Conservation (phyloP, 352 stramenopile species). For the Globisporangium spinosum region DNA sequence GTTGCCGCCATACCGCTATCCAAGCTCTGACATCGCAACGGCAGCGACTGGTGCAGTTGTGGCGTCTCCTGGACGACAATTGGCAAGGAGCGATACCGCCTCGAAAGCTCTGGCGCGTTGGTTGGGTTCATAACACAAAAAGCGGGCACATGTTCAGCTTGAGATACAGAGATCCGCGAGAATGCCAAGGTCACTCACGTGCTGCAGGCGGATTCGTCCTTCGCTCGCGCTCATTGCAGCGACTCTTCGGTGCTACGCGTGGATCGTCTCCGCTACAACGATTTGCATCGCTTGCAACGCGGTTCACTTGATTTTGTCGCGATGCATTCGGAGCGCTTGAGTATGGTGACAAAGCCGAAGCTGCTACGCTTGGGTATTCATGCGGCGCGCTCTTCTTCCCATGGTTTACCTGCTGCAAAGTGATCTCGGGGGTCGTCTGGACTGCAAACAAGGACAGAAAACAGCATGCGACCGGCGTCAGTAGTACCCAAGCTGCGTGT, state of each 20-base stretch:
- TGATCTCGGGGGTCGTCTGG: not conserved
- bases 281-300: not conserved
- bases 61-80: not conserved
- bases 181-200: not conserved
- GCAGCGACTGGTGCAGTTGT: not conserved
- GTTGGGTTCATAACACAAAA: no score
- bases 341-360: no score
- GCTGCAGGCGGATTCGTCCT: not conserved
- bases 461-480: not conserved
- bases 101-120: not conserved
- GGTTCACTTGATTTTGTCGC: not conserved
- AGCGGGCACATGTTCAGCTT: no score
- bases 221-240: not conserved
- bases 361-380: not conserved
- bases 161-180: no score
- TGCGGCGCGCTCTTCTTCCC: not conserved
- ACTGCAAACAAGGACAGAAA: not conserved
- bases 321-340: no score
- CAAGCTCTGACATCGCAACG: slow-evolving; percentile 8
- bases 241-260: not conserved
- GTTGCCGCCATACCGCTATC: not conserved
- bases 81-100: slow-evolving; percentile 6
- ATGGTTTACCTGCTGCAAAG: not conserved
- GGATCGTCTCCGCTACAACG: not conserved
- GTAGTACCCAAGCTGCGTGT: not conserved